A percentile compares a stretch with the other conserved stretches of the same genome.
These are phyloP conservation scores for Triangularia verruculosa DNA, from an alignment of 2,329 filamentous ascomycete genomes.

Conservation along the genomic window DNA sequence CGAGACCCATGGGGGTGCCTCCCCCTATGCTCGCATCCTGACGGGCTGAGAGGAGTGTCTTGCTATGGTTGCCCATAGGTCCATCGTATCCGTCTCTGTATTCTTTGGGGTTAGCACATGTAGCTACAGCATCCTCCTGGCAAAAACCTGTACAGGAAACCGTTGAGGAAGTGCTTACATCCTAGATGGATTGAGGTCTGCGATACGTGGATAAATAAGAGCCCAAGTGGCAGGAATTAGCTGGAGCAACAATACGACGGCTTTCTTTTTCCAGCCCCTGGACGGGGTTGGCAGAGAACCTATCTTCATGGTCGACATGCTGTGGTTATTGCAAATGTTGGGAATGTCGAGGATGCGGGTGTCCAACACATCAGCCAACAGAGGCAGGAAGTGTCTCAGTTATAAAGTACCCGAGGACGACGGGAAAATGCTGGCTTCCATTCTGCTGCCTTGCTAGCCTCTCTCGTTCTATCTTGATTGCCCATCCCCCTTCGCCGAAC, in stretches of 20 bases:
- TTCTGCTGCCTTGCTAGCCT: no score
- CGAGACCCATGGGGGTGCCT: background rate
- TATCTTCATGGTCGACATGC: background rate
- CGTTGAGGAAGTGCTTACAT: background rate
- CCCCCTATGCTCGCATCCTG: background rate
- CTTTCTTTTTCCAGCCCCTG: background rate
- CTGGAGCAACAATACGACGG: background rate
- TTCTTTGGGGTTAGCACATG: background rate
- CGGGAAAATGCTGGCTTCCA: no score
- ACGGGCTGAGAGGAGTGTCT: background rate
- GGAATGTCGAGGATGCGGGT: background rate
- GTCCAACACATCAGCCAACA: background rate
- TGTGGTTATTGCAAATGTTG: background rate
- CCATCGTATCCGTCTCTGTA: background rate
- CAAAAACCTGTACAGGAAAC: background rate
- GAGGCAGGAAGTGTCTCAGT: background rate
- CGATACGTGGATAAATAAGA: background rate
- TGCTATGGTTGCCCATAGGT: background rate
- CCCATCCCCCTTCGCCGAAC: background rate
- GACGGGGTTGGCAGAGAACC: background rate
- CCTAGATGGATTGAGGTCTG: background rate
- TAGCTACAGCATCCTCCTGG: background rate
- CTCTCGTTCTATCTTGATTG: no score
- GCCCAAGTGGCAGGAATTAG: background rate
- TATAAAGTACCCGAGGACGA: background rate